phyloP scores from a whole-genome alignment of 257 asterid species.

The Coffea eugenioides region DNA sequence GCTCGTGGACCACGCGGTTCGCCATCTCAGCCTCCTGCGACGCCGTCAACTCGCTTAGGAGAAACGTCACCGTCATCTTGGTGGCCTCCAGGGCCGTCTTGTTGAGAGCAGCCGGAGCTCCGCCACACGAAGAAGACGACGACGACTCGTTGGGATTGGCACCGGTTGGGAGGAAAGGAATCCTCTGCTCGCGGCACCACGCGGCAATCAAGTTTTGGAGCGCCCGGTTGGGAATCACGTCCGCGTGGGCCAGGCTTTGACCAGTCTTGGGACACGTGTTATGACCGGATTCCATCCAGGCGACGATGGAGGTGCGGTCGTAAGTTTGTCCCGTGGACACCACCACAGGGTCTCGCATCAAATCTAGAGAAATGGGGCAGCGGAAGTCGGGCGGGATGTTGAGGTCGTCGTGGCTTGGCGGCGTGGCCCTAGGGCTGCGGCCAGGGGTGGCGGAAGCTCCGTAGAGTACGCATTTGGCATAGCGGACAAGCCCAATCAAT shows the following conservation, averaged over 20 bases:
- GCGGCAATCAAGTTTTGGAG: conserved; percentile 66
- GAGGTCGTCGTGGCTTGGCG: conserved; percentile 23
- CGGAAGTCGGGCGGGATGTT: conserved; percentile 71
- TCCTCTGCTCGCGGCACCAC: conserved; percentile 89
- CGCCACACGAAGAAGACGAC: conserved; percentile 18
- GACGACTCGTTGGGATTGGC: neutral
- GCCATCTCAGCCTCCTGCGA: conserved; percentile 45
- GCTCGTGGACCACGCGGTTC: conserved; percentile 75
- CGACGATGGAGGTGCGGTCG: conserved; percentile 56
- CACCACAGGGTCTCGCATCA: conserved; percentile 88
- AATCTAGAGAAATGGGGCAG: conserved; percentile 75
- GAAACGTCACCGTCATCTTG: conserved; percentile 71
- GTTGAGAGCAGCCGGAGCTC: conserved; percentile 18
- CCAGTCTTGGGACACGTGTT: conserved; percentile 91
- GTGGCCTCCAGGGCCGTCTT: conserved; percentile 80
- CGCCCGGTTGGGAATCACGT: conserved; percentile 55
- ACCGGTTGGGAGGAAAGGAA: conserved; percentile 58
- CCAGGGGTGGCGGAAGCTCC: conserved; percentile 60
- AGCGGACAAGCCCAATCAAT: conserved; percentile 77
- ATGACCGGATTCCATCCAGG: conserved; percentile 85
- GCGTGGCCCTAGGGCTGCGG: neutral
- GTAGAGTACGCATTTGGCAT: conserved; percentile 82
- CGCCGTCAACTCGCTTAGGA: conserved; percentile 54
- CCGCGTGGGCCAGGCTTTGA: conserved; percentile 59
- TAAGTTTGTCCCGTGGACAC: conserved; percentile 87